These are phyloP conservation scores for Calycina herbarum DNA, from an alignment of 2,329 filamentous ascomycete genomes.

Conservation along the genomic window DNA sequence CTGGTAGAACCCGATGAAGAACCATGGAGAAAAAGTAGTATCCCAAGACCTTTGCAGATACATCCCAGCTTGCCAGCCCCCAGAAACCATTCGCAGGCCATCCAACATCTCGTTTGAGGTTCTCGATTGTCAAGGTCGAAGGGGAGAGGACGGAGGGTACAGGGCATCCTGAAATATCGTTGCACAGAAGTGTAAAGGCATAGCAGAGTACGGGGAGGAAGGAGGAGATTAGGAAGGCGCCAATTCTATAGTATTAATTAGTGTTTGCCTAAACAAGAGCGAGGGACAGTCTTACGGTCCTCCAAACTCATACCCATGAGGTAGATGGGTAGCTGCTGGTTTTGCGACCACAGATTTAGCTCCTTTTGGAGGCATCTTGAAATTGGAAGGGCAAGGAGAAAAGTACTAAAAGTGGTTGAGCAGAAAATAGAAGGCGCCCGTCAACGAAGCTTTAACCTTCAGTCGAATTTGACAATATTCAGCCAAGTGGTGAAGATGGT, in stretches of 20 bases:
- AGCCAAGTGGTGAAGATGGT: background rate
- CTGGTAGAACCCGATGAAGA: slow-evolving; percentile 76
- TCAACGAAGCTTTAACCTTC: slow-evolving; percentile 13
- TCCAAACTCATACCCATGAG: slow-evolving; percentile 39
- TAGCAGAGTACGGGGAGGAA: slow-evolving; percentile 79
- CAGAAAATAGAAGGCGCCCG: slow-evolving; percentile 9
- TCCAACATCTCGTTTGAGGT: slow-evolving; percentile 76
- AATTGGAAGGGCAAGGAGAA: slow-evolving; percentile 2
- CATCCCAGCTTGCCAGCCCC: slow-evolving; percentile 69
- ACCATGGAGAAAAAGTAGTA: slow-evolving; percentile 78
- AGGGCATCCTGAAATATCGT: slow-evolving; percentile 89
- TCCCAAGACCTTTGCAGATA: slow-evolving; percentile 67
- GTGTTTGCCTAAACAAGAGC: too few species aligned
- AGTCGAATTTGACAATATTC: background rate
- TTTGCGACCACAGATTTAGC: slow-evolving; percentile 26
- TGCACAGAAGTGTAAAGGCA: slow-evolving; percentile 80
- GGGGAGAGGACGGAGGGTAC: slow-evolving; percentile 77
- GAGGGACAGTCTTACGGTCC: slow-evolving; percentile 35
- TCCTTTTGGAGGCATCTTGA: slow-evolving; percentile 30
- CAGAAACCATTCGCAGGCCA: slow-evolving; percentile 73
- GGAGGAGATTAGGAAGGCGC: slow-evolving; percentile 75
- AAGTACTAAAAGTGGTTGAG: slow-evolving; percentile 9
- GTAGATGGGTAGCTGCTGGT: slow-evolving; percentile 19
- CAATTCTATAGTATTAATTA: slow-evolving; percentile 53
- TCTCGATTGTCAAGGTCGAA: slow-evolving; percentile 66